Evolutionary conservation across 176 grass and related monocot genomes (phyloP), one percentile per base, ranked within the genome.

Genomic region (Carex kokanica): DNA sequence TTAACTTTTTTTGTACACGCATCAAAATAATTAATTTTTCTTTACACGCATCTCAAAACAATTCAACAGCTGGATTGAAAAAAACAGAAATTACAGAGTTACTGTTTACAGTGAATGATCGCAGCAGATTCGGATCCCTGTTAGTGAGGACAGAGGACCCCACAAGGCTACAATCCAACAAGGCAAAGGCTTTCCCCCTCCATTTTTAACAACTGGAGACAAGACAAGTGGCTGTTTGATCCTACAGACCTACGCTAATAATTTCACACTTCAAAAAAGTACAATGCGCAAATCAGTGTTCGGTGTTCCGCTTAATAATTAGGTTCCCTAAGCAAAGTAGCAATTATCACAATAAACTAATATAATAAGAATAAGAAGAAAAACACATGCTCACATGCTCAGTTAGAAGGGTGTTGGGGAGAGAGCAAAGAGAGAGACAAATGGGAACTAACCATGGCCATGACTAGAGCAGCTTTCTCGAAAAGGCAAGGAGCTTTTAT

Each of bases 311-410:
- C 32, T 34, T 2, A 34, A n/a, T n/a, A n/a, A n/a, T n/a, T n/a
- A n/a, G n/a, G n/a, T n/a, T n/a, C n/a, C 40, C 69, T n/a, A 12
- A 45, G 67, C 38, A 71, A 24, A 62, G 2, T 62, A 20, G 11
- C 20, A 62, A 66, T 7, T 0, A 66, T 34, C 2, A 23, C 17
- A 57, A 17, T 18, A 57, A 57, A 18, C 18, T 57, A 56, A 16
- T 45, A 49, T 49, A 49, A 58, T n/a, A 73, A 12, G 2, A 73
- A 23, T 0, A 73, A 73, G 9, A 51, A 51, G 12, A 52, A 27
- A 70, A 52, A 14, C 70, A 74, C 70, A 74, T 74, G 70, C 70
- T 51, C 43, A 74, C 70, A 52, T 74, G 70, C 20, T 60, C 27
- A 60, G 15, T 60, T 43, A 8, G 41, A 43, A 81, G 54, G 14